Evolutionary conservation across 2,329 filamentous ascomycete genomes (phyloP), one percentile per base, ranked within the genome.

Genomic region (Leptographium flavum): DNA sequence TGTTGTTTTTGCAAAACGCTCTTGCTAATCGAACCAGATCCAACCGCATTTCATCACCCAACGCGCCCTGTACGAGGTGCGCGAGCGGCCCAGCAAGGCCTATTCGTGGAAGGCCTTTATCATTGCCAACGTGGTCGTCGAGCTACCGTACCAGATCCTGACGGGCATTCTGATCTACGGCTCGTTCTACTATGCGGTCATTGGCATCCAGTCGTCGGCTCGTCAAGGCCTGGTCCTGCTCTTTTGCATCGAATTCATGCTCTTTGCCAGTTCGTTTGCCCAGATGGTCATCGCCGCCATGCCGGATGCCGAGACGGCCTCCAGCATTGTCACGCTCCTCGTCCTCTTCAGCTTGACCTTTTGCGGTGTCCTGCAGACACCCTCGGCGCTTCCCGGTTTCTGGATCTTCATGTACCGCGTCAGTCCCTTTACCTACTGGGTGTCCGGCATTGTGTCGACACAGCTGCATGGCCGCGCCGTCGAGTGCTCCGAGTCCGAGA

Each of bases 101-200:
- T 93, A 93, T 60, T 79, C 77, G 37, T 93, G 86, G 86, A 79
- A 83, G 58, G 76, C 84, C 6, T 93, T 93, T 58, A 83, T 92
- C 70, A 66, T 88, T 25, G 77, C 81, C 47, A 84, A 88, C 59
- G 82, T 94, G 52, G 65, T 87, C 27, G 84, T 88, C 47, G 87
- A 94, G 59, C 65, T 94, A 1, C 84, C 87, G 0, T 94, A 84
- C 79, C 86, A 92, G 57, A 93, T 50, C 81, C 66, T 0, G 62
- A 85, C 0, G 74, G 85, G 50, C 73, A 69, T 85, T 31, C 63
- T 86, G 3, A 74, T 79, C 51, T 67, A 71, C 52, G 68, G 78
- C 49, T 67, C 77, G 59, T 90, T 83, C 74, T 94, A 93, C 67
- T 94, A 88, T 58, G 84, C 86, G 1, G 74, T 92, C 45, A 30